These are phyloP conservation scores for Lasiodiplodia hormozganensis DNA, from an alignment of 2,329 filamentous ascomycete species.

Conservation along the genomic window DNA sequence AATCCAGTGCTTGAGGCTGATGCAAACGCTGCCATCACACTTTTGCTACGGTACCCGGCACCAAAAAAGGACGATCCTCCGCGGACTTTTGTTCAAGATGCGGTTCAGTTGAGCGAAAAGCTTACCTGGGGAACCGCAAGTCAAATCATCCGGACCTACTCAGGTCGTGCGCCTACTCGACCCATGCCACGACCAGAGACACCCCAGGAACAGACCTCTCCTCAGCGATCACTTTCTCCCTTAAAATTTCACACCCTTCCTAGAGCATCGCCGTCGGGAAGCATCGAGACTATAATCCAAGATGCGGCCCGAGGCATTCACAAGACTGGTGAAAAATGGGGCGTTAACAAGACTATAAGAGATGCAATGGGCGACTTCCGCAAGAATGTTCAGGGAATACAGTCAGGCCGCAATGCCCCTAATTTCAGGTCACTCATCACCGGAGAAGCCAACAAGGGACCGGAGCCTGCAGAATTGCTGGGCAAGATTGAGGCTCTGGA, in stretches of 20 bases:
- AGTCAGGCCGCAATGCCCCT: constrained; percentile 49
- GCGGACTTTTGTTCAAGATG: constrained; percentile 85
- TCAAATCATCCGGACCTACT: constrained; percentile 74
- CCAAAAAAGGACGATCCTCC: constrained; percentile 69
- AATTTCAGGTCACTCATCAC: constrained; percentile 41
- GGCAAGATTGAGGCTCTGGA: constrained; percentile 59
- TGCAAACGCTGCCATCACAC: constrained; percentile 82
- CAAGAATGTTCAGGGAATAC: constrained; percentile 74
- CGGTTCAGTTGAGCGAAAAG: constrained; percentile 74
- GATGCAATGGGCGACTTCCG: constrained; percentile 81
- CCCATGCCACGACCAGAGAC: constrained; percentile 36
- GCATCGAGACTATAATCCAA: constrained; percentile 75
- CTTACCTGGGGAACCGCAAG: constrained; percentile 67
- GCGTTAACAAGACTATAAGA: constrained; percentile 81
- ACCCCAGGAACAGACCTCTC: constrained; percentile 2
- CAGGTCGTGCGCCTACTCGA: constrained; percentile 48
- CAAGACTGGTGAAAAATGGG: constrained; percentile 75
- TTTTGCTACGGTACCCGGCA: constrained; percentile 83
- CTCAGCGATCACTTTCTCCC: constrained; percentile 36
- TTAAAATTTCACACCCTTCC: constrained; percentile 39
- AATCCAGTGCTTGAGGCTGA: constrained; percentile 78
- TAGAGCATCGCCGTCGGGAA: constrained; percentile 38
- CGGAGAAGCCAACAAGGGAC: constrained; percentile 39
- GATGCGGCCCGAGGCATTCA: constrained; percentile 78
- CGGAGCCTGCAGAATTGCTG: constrained; percentile 41